Evolutionary conservation across 1,284 basidiomycete genomes (phyloP).

Genomic region (Naganishia sp.): DNA sequence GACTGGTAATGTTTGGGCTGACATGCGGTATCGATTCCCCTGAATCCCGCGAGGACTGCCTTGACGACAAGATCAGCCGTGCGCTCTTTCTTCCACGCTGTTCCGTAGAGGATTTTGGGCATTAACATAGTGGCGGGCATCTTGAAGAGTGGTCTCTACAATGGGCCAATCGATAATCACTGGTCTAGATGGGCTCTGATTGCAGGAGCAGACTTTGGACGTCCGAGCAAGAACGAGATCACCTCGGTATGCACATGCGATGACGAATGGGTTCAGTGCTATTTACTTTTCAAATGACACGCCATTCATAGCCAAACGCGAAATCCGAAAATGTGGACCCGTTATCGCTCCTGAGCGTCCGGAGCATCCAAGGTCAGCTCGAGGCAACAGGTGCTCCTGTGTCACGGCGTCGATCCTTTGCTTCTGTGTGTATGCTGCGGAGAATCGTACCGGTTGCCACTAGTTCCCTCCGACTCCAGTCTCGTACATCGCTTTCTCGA

Average conservation of each 20-base stretch:
- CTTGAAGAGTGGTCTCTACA: not conserved
- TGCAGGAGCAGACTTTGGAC: not conserved
- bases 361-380: not conserved
- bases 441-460: constrained; percentile 23
- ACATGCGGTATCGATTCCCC: constrained; percentile 78
- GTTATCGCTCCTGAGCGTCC: constrained; percentile 2
- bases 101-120: constrained; percentile 32
- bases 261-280: constrained; percentile 2
- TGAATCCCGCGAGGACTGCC: constrained; percentile 72
- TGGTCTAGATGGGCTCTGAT: not conserved
- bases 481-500: constrained; percentile 4
- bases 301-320: not conserved
- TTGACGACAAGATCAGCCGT: constrained; percentile 68
- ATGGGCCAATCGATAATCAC: not conserved
- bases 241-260: not conserved
- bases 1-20: constrained; percentile 70
- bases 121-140: constrained; percentile 5
- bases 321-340: constrained; percentile 19
- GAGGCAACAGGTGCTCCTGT: not conserved
- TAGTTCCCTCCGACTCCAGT: constrained; percentile 1
- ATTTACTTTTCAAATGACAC: not conserved
- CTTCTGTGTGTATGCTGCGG: constrained; percentile 19
- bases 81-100: constrained; percentile 66
- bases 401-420: not conserved
- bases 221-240: not conserved